These are phyloP conservation scores for Lactifluus volemus DNA, from an alignment of 768 basidiomycete genomes.

Conservation along the genomic window DNA sequence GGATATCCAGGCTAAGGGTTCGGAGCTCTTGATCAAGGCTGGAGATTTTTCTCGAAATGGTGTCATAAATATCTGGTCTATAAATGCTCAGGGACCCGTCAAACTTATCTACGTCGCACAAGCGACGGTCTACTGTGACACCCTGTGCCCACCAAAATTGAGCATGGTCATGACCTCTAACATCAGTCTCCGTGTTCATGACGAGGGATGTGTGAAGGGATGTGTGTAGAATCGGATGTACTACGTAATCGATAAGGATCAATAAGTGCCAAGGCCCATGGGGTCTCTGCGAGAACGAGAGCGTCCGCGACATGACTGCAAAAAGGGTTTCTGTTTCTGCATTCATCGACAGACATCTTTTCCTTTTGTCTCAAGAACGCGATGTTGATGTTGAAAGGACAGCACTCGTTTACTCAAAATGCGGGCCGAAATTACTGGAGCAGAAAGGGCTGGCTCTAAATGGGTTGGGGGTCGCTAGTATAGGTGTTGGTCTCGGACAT, in stretches of 20 bases:
- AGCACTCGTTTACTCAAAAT: slow-evolving; percentile 72
- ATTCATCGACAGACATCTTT: slow-evolving; percentile 62
- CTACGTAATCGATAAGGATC: no score
- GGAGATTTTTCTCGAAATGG: slow-evolving; percentile 39
- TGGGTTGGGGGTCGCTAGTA: slow-evolving; percentile 57
- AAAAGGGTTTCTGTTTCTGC: slow-evolving; percentile 35
- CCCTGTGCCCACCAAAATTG: slow-evolving; percentile 15
- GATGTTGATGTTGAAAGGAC: slow-evolving; percentile 79
- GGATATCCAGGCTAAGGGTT: slow-evolving; percentile 61
- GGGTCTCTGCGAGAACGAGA: no score
- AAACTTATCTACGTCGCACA: slow-evolving; percentile 12
- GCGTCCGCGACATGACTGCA: slow-evolving; percentile 10
- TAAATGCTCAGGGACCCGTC: slow-evolving; percentile 11
- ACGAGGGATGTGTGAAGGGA: background rate
- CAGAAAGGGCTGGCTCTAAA: slow-evolving; percentile 76
- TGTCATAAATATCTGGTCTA: slow-evolving; percentile 16
- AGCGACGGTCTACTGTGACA: background rate
- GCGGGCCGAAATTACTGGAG: slow-evolving; percentile 78
- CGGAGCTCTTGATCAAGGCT: slow-evolving; percentile 47
- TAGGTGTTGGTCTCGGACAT: slow-evolving; percentile 85
- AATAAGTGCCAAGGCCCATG: no score
- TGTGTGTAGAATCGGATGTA: no score
- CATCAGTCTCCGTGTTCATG: background rate
- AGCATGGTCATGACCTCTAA: background rate
- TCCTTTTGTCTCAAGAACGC: slow-evolving; percentile 63